A percentile compares a stretch with the other conserved stretches of the same genome.
Conservation (phyloP, 2,329 filamentous ascomycete genomes). For the Botrytis deweyae region DNA sequence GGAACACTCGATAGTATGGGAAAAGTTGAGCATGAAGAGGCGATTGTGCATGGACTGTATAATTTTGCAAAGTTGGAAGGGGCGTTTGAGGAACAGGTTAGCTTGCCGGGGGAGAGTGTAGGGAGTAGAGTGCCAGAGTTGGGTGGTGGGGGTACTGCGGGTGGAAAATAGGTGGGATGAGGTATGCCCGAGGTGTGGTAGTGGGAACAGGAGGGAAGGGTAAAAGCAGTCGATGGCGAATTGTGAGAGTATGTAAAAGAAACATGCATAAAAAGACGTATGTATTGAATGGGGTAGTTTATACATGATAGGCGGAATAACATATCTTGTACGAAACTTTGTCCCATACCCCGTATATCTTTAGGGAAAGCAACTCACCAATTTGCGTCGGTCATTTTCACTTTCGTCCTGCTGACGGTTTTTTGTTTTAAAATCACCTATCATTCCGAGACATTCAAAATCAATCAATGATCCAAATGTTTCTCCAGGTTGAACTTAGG, state of each 20-base stretch:
- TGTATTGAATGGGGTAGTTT: neutral
- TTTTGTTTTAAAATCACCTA: neutral
- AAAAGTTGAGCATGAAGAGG: constrained; percentile 23
- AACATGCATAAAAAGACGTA: neutral
- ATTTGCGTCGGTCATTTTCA: neutral
- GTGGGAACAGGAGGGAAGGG: neutral
- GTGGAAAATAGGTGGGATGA: neutral
- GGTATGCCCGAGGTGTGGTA: neutral
- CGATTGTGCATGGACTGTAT: constrained; percentile 28
- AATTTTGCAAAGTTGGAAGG: constrained; percentile 31
- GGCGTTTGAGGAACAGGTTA: constrained; percentile 30
- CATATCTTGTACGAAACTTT: neutral
- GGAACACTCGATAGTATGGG: constrained; percentile 17
- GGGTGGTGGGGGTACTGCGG: neutral
- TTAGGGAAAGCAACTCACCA: neutral
- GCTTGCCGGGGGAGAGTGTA: constrained; percentile 28
- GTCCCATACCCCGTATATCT: neutral
- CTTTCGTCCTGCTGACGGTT: neutral
- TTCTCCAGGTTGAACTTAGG: neutral
- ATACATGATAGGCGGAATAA: neutral
- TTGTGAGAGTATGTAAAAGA: neutral
- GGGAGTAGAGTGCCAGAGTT: neutral
- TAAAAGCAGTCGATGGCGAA: no score
- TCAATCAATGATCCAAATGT: neutral
- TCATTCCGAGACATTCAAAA: neutral